phyloP scores from a whole-genome alignment of 371 early-diverging fungal genomes.

The Fennellomyces sp. region DNA sequence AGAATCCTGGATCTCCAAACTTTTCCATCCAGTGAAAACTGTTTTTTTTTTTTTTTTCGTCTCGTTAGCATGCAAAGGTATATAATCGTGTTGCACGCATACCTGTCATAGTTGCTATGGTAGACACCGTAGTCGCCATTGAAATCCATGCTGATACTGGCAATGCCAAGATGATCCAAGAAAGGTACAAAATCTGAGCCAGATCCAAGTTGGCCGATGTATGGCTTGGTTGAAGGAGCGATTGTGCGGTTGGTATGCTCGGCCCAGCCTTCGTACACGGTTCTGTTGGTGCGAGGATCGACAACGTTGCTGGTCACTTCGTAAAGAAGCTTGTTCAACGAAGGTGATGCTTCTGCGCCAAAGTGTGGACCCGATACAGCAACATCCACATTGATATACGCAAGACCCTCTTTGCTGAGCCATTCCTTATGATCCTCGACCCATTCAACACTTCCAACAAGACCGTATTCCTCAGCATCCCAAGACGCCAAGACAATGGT shows the following conservation, averaged over 20 bases:
- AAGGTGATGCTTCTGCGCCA: conserved; percentile 45
- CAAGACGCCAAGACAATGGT: conserved; percentile 63
- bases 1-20: conserved; percentile 65
- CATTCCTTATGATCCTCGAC: conserved; percentile 59
- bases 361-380: conserved; percentile 52
- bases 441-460: conserved; percentile 64
- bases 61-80: conserved; percentile 2
- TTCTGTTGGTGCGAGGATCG: conserved; percentile 32
- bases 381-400: conserved; percentile 58
- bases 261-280: conserved; percentile 24
- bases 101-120: conserved; percentile 64
- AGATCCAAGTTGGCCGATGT: conserved; percentile 42
- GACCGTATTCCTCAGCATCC: conserved; percentile 67
- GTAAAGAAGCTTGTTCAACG: conserved; percentile 42
- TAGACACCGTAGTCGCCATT: conserved; percentile 50
- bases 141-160: conserved; percentile 60
- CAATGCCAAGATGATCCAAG: conserved; percentile 65
- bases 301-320: conserved; percentile 40
- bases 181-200: conserved; percentile 65
- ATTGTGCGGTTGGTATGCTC: conserved; percentile 15
- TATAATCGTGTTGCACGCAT: background rate
- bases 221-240: conserved; percentile 5
- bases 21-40: conserved; percentile 65
- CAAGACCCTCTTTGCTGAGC: conserved; percentile 54
- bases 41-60: conserved; percentile 12